phyloP scores from a whole-genome alignment of 345 rosid genomes.

The Salix arbutifolia region DNA sequence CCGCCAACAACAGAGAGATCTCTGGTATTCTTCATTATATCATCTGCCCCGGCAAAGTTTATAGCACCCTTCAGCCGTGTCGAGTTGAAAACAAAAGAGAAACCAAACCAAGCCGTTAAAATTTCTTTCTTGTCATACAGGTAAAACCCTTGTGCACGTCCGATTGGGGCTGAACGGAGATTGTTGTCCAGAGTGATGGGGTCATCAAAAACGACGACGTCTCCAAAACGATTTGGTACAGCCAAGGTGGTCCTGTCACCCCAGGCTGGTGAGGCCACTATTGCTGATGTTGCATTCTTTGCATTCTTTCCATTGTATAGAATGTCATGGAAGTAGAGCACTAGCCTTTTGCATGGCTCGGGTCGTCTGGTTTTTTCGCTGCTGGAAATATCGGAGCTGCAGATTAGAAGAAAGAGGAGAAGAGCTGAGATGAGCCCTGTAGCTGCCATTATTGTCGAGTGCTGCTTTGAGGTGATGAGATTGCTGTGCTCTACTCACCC shows the following conservation, averaged over 20 bases:
- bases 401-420: constrained; percentile 1
- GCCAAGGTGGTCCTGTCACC: constrained; percentile 25
- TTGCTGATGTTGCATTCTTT: constrained; percentile 35
- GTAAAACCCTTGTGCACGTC: constrained; percentile 36
- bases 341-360: constrained; percentile 16
- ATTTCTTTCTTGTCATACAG: constrained; percentile 28
- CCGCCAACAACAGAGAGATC: constrained; percentile 76
- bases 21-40: constrained; percentile 55
- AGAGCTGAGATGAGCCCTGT: not conserved
- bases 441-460: not conserved
- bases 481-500: too few relatives aligned
- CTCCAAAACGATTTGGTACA: constrained; percentile 27
- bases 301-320: constrained; percentile 34
- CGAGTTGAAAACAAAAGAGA: constrained; percentile 59
- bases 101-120: constrained; percentile 48
- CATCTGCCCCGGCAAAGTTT: constrained; percentile 62
- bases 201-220: constrained; percentile 36
- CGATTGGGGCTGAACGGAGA: constrained; percentile 25
- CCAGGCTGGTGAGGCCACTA: constrained; percentile 24
- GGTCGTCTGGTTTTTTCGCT: not conserved
- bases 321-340: constrained; percentile 38
- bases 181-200: constrained; percentile 31
- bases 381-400: not conserved
- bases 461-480: too few relatives aligned
- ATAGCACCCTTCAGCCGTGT: constrained; percentile 53